These are phyloP conservation scores for Mallotus nudiflorus DNA, from an alignment of 345 rosid genomes.

Conservation along the genomic window DNA sequence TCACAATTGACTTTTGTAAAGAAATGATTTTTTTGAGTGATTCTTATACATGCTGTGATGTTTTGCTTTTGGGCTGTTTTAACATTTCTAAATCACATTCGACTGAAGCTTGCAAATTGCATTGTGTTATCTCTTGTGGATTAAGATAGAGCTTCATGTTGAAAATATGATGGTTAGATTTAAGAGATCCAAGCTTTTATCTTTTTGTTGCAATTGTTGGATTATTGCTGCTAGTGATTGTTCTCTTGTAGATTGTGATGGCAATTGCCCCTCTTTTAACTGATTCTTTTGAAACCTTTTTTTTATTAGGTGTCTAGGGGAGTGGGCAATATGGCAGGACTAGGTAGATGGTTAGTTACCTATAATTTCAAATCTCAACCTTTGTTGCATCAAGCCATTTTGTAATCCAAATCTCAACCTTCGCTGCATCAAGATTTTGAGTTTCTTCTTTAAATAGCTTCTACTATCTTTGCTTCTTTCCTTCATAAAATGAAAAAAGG, in stretches of 20 bases:
- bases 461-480: slow-evolving; percentile 25
- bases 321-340: slow-evolving; percentile 15
- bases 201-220: background rate
- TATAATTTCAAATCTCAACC: background rate
- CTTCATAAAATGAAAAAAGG: slow-evolving; percentile 37
- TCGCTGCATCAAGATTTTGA: slow-evolving; percentile 15
- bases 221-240: background rate
- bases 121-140: no score
- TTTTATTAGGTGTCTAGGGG: slow-evolving; percentile 23
- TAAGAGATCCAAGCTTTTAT: no score
- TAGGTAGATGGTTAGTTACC: slow-evolving; percentile 10
- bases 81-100: no score
- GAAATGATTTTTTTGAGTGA: no score
- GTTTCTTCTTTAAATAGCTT: slow-evolving; percentile 1
- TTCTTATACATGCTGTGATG: no score
- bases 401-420: slow-evolving; percentile 6
- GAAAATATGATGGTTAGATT: no score
- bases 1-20: no score
- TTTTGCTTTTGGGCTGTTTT: no score
- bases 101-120: no score
- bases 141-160: no score
- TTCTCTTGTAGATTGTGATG: background rate
- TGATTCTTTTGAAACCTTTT: slow-evolving; percentile 10
- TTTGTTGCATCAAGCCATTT: slow-evolving; percentile 3
- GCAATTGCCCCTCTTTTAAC: background rate